Base-by-base conservation (phyloP, 805 yeast genomes). In the Candida maltosa region DNA sequence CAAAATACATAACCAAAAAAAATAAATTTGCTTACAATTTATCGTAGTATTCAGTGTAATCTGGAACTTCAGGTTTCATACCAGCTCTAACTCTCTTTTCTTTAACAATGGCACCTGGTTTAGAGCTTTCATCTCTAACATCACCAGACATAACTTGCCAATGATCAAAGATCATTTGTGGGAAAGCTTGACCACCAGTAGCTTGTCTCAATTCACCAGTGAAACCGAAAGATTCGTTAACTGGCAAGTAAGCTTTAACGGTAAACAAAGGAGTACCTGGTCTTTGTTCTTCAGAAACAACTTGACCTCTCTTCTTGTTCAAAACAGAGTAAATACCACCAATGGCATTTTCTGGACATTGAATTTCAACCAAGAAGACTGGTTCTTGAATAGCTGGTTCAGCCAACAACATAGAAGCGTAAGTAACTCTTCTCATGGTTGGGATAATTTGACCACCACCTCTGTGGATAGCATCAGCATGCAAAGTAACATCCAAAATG, bases 151-250 rank as follows among this genome's bases (percentile, higher is more conserved):
- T 76, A 60, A 87, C 72, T 53, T 87, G 76, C 97, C 97, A 91
- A 74, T 91, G 98, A 74, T 93, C 97, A 75, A 91, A 93, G 73
- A 93, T 94, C 95, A 93, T 80, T 79, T 91, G 97, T 76, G 98
- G 98, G 98, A 91, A 91, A 73, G 98, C 98, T 82, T 91, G 98
- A 75, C 98, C 98, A 86, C 96, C 97, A 65, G 98, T 91, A 67
- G 97, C 96, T 78, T 91, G 97, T 82, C 98, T 87, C 68, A 91
- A 84, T 65, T 89, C 96, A 79, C 94, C 93, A 61, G 96, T 84
- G 96, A 91, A 91, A 85, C 98, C 98, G 84, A 93, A 91, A 42
- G 98, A 91, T 81, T 93, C 98, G 78, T 91, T 93, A 59, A 91
- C 97, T 70, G 98, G 98, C 77, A 91, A 81, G 95, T 88, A 86